Conservation (phyloP, 2,329 filamentous ascomycete genomes). For the Diaporthe vaccinii region DNA sequence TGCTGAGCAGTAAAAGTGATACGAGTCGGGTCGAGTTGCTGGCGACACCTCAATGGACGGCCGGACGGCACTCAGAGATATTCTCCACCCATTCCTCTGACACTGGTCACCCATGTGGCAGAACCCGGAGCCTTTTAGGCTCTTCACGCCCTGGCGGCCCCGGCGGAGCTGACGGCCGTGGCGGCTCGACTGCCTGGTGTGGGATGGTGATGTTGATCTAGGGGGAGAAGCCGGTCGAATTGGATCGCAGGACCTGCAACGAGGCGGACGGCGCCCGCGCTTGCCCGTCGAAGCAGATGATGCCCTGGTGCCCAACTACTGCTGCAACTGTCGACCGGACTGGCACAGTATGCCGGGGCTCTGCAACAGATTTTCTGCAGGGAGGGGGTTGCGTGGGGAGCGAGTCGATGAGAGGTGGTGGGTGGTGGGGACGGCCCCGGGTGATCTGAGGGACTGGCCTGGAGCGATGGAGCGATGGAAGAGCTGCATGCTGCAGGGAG, state of each 20-base stretch:
- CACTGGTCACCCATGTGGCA: neutral
- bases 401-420: constrained; percentile 5
- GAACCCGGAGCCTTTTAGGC: neutral
- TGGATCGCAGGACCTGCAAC: constrained; percentile 10
- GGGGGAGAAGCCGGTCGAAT: constrained; percentile 29
- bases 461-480: constrained; percentile 19
- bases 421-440: constrained; percentile 12
- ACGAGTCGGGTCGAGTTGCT: constrained; percentile 24
- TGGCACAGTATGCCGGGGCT: constrained; percentile 9
- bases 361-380: constrained; percentile 4
- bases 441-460: constrained; percentile 8
- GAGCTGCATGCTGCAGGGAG: constrained; percentile 26
- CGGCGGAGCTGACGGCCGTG: constrained; percentile 3
- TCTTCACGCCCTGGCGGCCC: neutral
- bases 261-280: constrained; percentile 4
- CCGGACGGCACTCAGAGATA: neutral
- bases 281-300: constrained; percentile 1
- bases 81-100: neutral
- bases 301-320: constrained; percentile 36
- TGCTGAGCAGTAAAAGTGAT: neutral
- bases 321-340: neutral
- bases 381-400: constrained; percentile 7
- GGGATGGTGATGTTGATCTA: constrained; percentile 11
- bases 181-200: constrained; percentile 20
- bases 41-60: constrained; percentile 23